Percentiles rank a stretch among this genome's conserved stretches.
Conservation (phyloP, 75 land plant species). For the Pinus albicaulis region DNA sequence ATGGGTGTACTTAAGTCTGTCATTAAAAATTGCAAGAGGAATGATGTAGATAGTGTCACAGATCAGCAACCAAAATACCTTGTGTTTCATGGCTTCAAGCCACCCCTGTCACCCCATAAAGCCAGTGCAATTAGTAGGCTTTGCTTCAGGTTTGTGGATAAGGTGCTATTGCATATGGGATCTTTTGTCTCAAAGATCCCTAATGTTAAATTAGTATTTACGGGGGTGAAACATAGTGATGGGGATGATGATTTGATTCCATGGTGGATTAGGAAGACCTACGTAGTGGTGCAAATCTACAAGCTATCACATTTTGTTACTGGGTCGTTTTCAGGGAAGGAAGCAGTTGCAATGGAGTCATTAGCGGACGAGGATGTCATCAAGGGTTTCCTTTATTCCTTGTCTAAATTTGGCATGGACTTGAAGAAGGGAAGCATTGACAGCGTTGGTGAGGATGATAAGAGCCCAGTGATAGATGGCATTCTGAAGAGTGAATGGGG, state of each 20-base stretch:
- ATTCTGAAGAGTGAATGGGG: slow-evolving; percentile 23
- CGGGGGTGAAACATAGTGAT: background rate
- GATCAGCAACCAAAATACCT: background rate
- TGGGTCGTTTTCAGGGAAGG: slow-evolving; percentile 26
- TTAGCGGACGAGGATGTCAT: slow-evolving; percentile 20
- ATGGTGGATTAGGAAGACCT: slow-evolving; percentile 25
- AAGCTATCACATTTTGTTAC: slow-evolving; percentile 12
- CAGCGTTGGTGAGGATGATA: background rate
- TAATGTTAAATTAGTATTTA: slow-evolving; percentile 13
- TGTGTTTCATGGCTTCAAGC: slow-evolving; percentile 14
- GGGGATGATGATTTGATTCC: slow-evolving; percentile 11
- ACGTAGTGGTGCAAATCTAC: slow-evolving; percentile 19
- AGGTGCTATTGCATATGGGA: slow-evolving; percentile 14
- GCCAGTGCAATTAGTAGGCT: slow-evolving; percentile 23
- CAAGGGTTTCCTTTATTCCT: slow-evolving; percentile 15
- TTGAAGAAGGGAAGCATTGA: background rate
- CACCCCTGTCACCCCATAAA: slow-evolving; percentile 24
- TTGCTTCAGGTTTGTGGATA: slow-evolving; percentile 38
- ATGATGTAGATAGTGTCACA: slow-evolving; percentile 2
- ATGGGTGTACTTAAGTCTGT: slow-evolving; percentile 22
- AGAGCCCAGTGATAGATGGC: background rate
- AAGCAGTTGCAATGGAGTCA: slow-evolving; percentile 27
- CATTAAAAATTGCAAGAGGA: slow-evolving; percentile 5
- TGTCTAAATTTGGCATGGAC: slow-evolving; percentile 13
- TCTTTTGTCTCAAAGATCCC: background rate